Conservation (phyloP, 805 yeast genomes). For the Candida saitoana region DNA sequence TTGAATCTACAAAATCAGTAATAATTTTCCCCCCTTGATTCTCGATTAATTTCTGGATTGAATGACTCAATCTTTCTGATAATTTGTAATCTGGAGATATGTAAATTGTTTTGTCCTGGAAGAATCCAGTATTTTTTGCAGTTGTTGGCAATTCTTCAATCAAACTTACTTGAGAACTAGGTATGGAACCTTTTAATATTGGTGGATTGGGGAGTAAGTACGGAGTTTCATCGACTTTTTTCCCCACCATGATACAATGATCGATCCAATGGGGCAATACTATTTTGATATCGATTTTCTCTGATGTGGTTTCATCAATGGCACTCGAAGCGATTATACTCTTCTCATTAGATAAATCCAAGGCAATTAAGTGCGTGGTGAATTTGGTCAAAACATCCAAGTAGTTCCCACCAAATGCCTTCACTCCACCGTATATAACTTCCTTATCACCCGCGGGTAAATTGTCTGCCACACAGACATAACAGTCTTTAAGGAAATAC, state of each 20-base stretch:
- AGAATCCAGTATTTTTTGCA: constrained; percentile 17
- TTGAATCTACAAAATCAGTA: constrained; percentile 14
- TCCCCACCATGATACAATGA: constrained; percentile 55
- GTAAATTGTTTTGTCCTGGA: constrained; percentile 46
- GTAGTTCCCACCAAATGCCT: constrained; percentile 74
- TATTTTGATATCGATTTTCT: constrained; percentile 44
- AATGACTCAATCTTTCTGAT: constrained; percentile 36
- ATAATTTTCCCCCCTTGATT: constrained; percentile 53
- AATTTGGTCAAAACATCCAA: constrained; percentile 57
- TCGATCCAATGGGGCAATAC: constrained; percentile 82
- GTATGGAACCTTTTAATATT: constrained; percentile 10
- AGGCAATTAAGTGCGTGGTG: constrained; percentile 76
- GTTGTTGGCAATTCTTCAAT: constrained; percentile 1
- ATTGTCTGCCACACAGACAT: constrained; percentile 57
- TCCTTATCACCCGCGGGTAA: constrained; percentile 58
- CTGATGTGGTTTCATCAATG: constrained; percentile 15
- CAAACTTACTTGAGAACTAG: constrained; percentile 1
- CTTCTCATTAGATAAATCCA: constrained; percentile 50
- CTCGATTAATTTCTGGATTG: constrained; percentile 44
- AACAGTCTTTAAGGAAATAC: constrained; percentile 57
- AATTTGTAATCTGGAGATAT: constrained; percentile 54
- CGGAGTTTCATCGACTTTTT: constrained; percentile 48
- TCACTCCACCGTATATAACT: constrained; percentile 62
- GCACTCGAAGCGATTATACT: constrained; percentile 51
- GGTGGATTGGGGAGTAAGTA: constrained; percentile 44